Evolutionary conservation across 768 basidiomycete species (phyloP), one percentile per base, ranked within the genome.

Genomic region (Boletus insuetus): DNA sequence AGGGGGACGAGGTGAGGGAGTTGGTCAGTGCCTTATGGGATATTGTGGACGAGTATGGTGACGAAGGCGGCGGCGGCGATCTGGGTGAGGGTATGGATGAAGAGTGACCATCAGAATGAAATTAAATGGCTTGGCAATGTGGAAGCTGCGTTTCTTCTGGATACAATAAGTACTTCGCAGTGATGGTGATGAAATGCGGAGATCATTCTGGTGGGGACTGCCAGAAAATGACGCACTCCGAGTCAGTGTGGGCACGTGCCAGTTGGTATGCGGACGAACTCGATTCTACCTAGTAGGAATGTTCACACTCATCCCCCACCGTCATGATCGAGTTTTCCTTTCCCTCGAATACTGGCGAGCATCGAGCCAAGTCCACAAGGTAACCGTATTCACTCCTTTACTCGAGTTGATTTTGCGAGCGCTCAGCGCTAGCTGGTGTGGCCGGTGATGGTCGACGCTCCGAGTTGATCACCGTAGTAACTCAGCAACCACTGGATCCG

Each of bases 21-120:
- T 66, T 88, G 34, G 75, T 69, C 16, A 80, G 82, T 58, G 78
- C 79, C 39, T 62, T 88, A 45, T 86, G 87, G 85, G 78, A 75
- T 19, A 69, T 87, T 29, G 77, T 79, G 46, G 85, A 85, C 54
- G 68, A 53, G 17, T 76, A 73, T 46, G 74, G 68, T 19, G 73
- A 61, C 35, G 67, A 59, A 34, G 56, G 49, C 11, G 65, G 50
- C 16, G 68, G 61, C 13, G 67, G 61, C 19, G 62, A 62, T 29
- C 61, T 59, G 40, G 53, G 29, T 31, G 61, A 60, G 20, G 44
- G 47, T 17, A 44, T 63, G 31, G 70, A 59, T 2, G 70, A 66
- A 45, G 64, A 60, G 37, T 63, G 34, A 59, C 17, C 14, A 35
- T 14, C 17, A 14, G 32, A 41, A 11, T 37, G 17, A 40, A 39